Base-by-base conservation (phyloP, 192 early-diverging fungal species). In the Coemansia sp. region DNA sequence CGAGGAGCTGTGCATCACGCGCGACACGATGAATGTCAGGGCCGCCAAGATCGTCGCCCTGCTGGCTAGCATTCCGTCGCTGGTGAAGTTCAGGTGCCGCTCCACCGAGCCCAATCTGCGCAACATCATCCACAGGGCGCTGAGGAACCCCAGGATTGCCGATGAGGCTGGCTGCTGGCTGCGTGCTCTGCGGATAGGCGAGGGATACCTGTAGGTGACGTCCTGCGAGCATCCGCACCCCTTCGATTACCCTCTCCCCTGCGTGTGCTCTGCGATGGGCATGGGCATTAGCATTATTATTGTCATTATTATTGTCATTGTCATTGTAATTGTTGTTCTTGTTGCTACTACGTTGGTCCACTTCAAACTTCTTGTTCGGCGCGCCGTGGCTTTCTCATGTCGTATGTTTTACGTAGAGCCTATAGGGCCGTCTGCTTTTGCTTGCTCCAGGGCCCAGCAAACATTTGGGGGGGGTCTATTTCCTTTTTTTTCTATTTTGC, bases 1-100 rank as follows among this genome's bases (percentile, higher is more conserved):
- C 22, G 65, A 62, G 59, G 39, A 54, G 5, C 55, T 76, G 22
- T 70, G 74, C 25, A 46, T 42, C 2, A 20, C 53, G 19, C 64
- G 51, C 12, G 74, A 69, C 22, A 19, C 38, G 14, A 10, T 66
- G 48, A 67, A 61, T 5, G 17, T 67, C 53, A 51, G 65, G 12
- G 74, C 64, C 0, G 74, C 61, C 2, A 67, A 68, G 51, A 44
- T 71, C 8, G 44, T 56, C 2, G 50, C 69, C 0, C 61, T 68
- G 57, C 56, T 71, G 42, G 75, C 69, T 0, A 55, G 66, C 37
- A 46, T 77, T 56, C 65, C 75, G 48, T 63, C 69, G 55, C 22
- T 77, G 55, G 69, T 22, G 7, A 42, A 63, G 42, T 71, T 71
- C 48, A 57, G 50, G 20, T 64, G 62, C 20, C 56, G 62, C 8